These are phyloP conservation scores for Pisolithus orientalis DNA, from an alignment of 768 basidiomycete species.

Conservation along the genomic window DNA sequence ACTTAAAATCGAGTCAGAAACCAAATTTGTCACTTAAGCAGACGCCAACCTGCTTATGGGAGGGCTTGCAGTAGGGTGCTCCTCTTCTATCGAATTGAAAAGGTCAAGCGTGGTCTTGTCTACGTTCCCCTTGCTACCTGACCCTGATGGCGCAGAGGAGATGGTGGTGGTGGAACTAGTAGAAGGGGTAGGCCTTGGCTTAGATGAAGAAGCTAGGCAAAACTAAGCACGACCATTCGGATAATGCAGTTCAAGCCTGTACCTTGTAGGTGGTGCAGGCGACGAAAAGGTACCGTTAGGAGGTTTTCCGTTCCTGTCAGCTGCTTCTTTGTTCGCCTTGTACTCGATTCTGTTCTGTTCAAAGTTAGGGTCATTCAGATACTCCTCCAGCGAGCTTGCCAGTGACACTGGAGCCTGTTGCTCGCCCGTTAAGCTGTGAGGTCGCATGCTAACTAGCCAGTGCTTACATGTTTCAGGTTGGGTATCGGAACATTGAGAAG, in stretches of 20 bases:
- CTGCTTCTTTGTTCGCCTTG: constrained; percentile 67
- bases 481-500: constrained; percentile 91
- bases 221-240: background rate
- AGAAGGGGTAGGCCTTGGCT: constrained; percentile 13
- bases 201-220: constrained; percentile 9
- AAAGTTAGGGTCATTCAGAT: constrained; percentile 93
- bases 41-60: constrained; percentile 43
- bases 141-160: constrained; percentile 10
- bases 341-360: constrained; percentile 94
- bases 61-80: constrained; percentile 70
- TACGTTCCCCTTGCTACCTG: constrained; percentile 28
- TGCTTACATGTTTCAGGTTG: constrained; percentile 79
- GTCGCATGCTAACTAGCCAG: background rate
- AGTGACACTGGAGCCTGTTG: constrained; percentile 86
- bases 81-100: constrained; percentile 81
- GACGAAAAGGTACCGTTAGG: constrained; percentile 6
- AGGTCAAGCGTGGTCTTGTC: constrained; percentile 69
- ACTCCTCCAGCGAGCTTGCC: constrained; percentile 91
- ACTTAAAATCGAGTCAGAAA: constrained; percentile 28
- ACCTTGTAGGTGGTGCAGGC: constrained; percentile 14
- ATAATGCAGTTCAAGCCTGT: constrained; percentile 16
- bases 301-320: constrained; percentile 34
- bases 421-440: background rate
- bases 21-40: background rate
- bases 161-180: constrained; percentile 6